Evolutionary conservation across 176 grass and related monocot genomes (phyloP).

Genomic region (Lolium rigidum): DNA sequence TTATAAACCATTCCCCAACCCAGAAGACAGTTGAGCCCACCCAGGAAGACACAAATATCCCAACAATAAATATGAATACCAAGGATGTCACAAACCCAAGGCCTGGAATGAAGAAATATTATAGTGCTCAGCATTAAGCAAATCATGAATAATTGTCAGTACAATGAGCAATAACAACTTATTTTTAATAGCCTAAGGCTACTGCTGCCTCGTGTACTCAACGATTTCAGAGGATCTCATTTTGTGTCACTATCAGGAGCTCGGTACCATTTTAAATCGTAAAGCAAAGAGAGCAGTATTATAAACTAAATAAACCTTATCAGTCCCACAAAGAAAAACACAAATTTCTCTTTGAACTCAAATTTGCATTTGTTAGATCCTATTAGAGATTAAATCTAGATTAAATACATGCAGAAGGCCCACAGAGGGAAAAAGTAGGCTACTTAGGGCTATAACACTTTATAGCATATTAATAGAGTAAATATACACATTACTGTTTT

Average conservation of each 20-base stretch:
- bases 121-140: background rate
- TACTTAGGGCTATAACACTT: background rate
- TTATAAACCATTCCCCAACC: constrained; percentile 97
- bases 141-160: constrained; percentile 24
- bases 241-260: background rate
- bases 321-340: background rate
- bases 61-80: constrained; percentile 92
- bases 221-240: constrained; percentile 1
- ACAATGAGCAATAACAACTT: background rate
- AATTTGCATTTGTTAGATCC: background rate
- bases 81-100: constrained; percentile 98
- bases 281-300: background rate
- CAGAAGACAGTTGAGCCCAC: constrained; percentile 90
- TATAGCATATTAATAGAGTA: background rate
- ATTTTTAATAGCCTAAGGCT: constrained; percentile 21
- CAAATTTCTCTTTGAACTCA: background rate
- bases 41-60: constrained; percentile 99
- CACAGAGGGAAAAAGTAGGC: no score
- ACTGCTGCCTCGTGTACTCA: background rate
- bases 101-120: constrained; percentile 70
- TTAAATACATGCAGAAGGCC: constrained; percentile 17
- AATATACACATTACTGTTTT: background rate
- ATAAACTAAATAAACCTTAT: constrained; percentile 26
- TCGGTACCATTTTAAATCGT: background rate
- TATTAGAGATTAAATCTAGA: constrained; percentile 12